phyloP scores from a whole-genome alignment of 2,329 filamentous ascomycete genomes.

The Sporothrix schenckii region DNA sequence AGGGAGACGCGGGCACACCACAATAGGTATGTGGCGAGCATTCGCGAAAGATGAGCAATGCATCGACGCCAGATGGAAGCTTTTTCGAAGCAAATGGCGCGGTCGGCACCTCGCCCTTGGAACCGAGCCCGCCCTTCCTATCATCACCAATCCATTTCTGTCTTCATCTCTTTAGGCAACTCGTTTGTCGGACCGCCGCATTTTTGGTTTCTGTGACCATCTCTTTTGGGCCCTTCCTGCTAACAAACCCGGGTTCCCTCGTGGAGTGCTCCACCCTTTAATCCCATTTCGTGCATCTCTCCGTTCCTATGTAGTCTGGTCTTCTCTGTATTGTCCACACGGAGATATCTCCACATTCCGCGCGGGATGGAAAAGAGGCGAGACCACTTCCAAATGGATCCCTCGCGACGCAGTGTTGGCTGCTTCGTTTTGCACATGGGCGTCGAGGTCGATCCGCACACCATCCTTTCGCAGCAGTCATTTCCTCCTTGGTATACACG shows the following conservation, averaged over 20 bases:
- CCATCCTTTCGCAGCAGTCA: background rate
- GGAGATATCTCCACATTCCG: background rate
- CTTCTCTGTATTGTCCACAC: background rate
- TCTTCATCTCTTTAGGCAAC: background rate
- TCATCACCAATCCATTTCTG: background rate
- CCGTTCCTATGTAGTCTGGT: slow-evolving; percentile 5
- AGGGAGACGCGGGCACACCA: background rate
- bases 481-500: slow-evolving; percentile 6
- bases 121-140: slow-evolving; percentile 6
- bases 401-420: slow-evolving; percentile 1
- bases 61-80: slow-evolving; percentile 15
- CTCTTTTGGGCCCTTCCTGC: background rate
- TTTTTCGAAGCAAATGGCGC: slow-evolving; percentile 20
- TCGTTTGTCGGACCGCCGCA: background rate
- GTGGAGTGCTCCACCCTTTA: background rate
- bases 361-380: background rate
- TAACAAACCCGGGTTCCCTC: background rate
- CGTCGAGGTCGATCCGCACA: slow-evolving; percentile 16
- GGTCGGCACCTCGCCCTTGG: slow-evolving; percentile 13
- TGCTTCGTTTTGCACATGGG: slow-evolving; percentile 14
- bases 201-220: background rate
- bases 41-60: background rate
- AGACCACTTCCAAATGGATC: background rate
- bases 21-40: slow-evolving; percentile 3
- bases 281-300: slow-evolving; percentile 11